Evolutionary conservation across 495 filamentous ascomycete genomes (phyloP).

Genomic region (Choiromyces venosus): DNA sequence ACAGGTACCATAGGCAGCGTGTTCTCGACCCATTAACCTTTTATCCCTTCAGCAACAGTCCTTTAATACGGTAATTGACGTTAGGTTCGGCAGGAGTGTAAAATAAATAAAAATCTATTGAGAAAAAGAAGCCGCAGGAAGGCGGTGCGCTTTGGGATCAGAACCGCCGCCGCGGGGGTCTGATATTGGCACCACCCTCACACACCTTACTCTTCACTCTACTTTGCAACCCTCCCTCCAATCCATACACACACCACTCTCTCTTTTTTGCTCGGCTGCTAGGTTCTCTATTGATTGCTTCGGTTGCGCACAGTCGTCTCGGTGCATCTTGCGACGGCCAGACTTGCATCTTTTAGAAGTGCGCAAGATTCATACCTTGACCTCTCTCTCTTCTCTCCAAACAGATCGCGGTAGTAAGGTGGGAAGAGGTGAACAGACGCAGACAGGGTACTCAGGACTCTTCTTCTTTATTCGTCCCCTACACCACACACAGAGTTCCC

Average conservation of each 20-base stretch:
- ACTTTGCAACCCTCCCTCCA: not conserved
- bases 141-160: not conserved
- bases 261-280: constrained; percentile 35
- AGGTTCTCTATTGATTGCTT: constrained; percentile 37
- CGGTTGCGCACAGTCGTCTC: constrained; percentile 34
- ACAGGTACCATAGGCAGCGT: constrained; percentile 34
- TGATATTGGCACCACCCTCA: constrained; percentile 37
- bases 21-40: constrained; percentile 22
- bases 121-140: not conserved
- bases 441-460: constrained; percentile 27
- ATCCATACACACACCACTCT: constrained; percentile 15
- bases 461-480: constrained; percentile 32
- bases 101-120: not conserved
- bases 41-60: constrained; percentile 26
- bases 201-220: constrained; percentile 10
- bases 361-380: constrained; percentile 39
- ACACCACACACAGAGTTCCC: constrained; percentile 11
- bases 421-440: constrained; percentile 17
- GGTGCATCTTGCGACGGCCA: constrained; percentile 35
- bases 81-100: not conserved
- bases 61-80: constrained; percentile 25
- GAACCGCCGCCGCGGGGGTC: constrained; percentile 35
- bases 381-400: constrained; percentile 28
- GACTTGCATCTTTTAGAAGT: constrained; percentile 18
- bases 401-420: constrained; percentile 30